phyloP scores from a whole-genome alignment of 75 land plant species.

The Pseudotsuga menziesii region DNA sequence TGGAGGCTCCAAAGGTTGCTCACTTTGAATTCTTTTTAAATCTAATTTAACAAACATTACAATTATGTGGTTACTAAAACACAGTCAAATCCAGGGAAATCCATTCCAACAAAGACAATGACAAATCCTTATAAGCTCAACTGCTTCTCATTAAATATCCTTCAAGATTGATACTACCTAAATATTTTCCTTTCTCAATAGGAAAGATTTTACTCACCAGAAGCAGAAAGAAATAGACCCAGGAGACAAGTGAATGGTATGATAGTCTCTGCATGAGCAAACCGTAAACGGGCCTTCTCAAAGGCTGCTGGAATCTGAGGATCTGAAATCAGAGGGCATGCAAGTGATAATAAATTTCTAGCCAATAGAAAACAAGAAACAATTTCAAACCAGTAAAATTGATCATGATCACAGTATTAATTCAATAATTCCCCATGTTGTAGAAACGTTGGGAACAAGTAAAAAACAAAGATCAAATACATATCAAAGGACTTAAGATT shows the following conservation, averaged over 20 bases:
- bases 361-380: no score
- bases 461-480: no score
- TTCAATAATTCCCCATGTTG: no score
- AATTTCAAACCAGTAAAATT: no score
- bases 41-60: conserved; percentile 24
- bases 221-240: conserved; percentile 75
- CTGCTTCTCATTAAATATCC: neutral
- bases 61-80: neutral
- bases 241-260: conserved; percentile 91
- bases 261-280: conserved; percentile 97
- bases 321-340: no score
- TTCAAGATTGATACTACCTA: neutral
- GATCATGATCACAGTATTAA: no score
- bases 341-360: no score
- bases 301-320: neutral
- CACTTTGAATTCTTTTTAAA: conserved; percentile 52
- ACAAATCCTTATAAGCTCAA: neutral
- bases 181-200: neutral
- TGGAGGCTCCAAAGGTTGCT: conserved; percentile 60
- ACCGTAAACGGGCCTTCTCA: conserved; percentile 83
- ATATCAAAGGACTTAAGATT: no score
- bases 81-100: neutral
- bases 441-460: no score
- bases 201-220: conserved; percentile 37
- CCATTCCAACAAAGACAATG: neutral